phyloP scores from a whole-genome alignment of 2,329 filamentous ascomycete genomes.

The Cladophialophora carrionii region DNA sequence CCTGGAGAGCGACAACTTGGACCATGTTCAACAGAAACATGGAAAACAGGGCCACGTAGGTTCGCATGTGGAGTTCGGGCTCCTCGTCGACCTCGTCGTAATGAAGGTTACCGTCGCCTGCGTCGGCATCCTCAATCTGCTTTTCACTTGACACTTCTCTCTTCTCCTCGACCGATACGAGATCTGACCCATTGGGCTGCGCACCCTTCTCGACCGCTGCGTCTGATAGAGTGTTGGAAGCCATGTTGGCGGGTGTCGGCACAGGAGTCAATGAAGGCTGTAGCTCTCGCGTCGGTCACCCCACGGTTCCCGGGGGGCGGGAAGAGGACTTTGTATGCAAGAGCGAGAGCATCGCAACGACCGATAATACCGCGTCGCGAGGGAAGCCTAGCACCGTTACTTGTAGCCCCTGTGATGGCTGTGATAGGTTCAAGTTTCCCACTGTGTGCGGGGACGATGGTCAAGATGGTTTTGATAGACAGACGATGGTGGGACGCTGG shows the following conservation, averaged over 20 bases:
- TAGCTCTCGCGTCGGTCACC: slow-evolving; percentile 4
- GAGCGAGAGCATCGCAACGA: not conserved
- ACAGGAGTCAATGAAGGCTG: not conserved
- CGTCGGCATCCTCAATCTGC: slow-evolving; percentile 25
- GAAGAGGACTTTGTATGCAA: slow-evolving; percentile 12
- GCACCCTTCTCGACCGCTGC: slow-evolving; percentile 5
- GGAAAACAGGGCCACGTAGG: slow-evolving; percentile 31
- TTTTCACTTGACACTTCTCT: slow-evolving; percentile 20
- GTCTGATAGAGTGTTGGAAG: slow-evolving; percentile 12
- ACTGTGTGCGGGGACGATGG: slow-evolving; percentile 9
- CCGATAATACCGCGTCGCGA: slow-evolving; percentile 16
- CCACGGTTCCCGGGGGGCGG: slow-evolving; percentile 4
- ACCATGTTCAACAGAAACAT: slow-evolving; percentile 35
- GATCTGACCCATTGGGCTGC: slow-evolving; percentile 2
- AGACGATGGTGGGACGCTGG: slow-evolving; percentile 3
- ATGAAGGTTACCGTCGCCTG: slow-evolving; percentile 23
- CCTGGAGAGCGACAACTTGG: slow-evolving; percentile 32
- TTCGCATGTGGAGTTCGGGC: slow-evolving; percentile 34
- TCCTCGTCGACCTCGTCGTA: slow-evolving; percentile 32
- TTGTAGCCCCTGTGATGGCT: not conserved
- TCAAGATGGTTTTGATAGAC: not conserved
- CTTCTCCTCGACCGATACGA: slow-evolving; percentile 19
- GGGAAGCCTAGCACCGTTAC: not conserved
- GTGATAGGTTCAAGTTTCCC: slow-evolving; percentile 10
- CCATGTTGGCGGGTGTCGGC: slow-evolving; percentile 2